These are phyloP conservation scores for Bruguiera gymnorhiza DNA, from an alignment of 345 rosid genomes.

Conservation along the genomic window DNA sequence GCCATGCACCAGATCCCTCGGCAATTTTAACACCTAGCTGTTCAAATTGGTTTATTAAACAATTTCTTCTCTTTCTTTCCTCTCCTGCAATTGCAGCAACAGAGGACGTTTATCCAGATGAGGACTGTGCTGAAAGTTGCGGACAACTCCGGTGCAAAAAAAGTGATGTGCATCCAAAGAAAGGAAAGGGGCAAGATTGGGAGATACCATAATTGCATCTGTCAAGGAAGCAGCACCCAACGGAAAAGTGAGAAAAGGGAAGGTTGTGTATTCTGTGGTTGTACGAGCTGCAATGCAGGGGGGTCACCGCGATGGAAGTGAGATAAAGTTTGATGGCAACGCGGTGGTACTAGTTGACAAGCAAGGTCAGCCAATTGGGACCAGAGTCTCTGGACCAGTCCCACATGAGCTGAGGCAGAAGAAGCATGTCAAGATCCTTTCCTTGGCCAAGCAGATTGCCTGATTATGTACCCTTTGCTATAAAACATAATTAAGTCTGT, in stretches of 20 bases:
- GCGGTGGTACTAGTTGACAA: slow-evolving; percentile 76
- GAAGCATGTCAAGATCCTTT: slow-evolving; percentile 74
- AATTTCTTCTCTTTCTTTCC: neutral
- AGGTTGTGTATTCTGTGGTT: slow-evolving; percentile 74
- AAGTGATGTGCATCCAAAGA: slow-evolving; percentile 85
- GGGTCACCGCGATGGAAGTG: slow-evolving; percentile 83
- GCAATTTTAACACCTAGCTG: neutral
- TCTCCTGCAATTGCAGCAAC: slow-evolving; percentile 35
- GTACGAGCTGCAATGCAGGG: slow-evolving; percentile 85
- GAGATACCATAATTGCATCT: slow-evolving; percentile 77
- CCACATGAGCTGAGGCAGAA: slow-evolving; percentile 86
- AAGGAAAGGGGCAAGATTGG: slow-evolving; percentile 74
- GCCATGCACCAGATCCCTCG: too few species aligned
- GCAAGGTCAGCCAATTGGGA: slow-evolving; percentile 74
- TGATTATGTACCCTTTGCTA: slow-evolving; percentile 17
- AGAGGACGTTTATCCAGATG: slow-evolving; percentile 83
- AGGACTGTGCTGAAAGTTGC: slow-evolving; percentile 78
- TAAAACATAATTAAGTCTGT: too few species aligned
- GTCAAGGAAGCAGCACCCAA: slow-evolving; percentile 90
- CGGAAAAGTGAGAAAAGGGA: slow-evolving; percentile 92
- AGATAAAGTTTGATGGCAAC: slow-evolving; percentile 82
- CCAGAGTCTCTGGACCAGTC: slow-evolving; percentile 79
- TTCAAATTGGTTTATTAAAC: neutral
- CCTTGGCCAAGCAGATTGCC: slow-evolving; percentile 75
- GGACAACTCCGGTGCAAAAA: slow-evolving; percentile 87